Evolutionary conservation across 495 filamentous ascomycete genomes (phyloP).

Genomic region (Geoglossum glabrum): DNA sequence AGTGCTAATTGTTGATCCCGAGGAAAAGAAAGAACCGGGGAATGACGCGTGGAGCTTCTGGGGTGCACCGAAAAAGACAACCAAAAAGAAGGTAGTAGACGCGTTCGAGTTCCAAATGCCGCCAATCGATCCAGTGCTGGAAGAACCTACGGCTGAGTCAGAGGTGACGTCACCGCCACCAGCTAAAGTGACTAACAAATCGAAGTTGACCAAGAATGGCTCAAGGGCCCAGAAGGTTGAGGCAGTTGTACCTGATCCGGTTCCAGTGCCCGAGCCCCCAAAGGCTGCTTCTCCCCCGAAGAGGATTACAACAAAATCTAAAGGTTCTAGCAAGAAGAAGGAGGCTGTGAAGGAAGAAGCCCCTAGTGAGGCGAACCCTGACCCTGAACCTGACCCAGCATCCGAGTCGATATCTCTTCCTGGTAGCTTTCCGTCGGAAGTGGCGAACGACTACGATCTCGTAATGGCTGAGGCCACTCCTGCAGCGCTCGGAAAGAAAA

Average conservation of each 20-base stretch:
- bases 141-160: slow-evolving; percentile 1
- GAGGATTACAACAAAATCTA: neutral
- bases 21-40: neutral
- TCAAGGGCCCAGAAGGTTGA: neutral
- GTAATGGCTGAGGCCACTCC: neutral
- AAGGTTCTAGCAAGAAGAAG: neutral
- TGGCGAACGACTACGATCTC: slow-evolving; percentile 1
- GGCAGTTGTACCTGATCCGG: neutral
- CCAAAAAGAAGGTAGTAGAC: neutral
- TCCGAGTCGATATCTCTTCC: neutral
- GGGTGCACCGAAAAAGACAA: neutral
- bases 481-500: neutral
- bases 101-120: no score
- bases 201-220: neutral
- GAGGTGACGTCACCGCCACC: neutral
- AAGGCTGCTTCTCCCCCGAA: neutral
- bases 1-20: neutral
- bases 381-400: neutral
- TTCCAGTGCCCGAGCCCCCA: neutral
- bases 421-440: slow-evolving; percentile 3
- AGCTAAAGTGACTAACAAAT: neutral
- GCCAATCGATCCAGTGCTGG: neutral
- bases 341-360: neutral
- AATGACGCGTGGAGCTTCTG: slow-evolving; percentile 4
- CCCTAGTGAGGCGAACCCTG: neutral